Evolutionary conservation across 1,139 yeast species (phyloP), one percentile per base, ranked within the genome.

Genomic region (Yamadazyma atmosphaerica): DNA sequence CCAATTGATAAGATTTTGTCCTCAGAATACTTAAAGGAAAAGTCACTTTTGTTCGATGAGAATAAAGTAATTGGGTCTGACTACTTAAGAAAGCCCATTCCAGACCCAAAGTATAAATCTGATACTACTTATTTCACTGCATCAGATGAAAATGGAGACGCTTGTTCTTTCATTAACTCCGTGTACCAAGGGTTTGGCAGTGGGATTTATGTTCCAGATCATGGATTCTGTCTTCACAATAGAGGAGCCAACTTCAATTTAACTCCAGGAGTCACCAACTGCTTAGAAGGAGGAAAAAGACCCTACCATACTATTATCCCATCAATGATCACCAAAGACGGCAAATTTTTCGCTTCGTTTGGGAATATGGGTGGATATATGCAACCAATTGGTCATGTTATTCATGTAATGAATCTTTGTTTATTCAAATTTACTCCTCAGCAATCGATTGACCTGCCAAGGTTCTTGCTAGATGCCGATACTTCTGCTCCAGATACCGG

Each of bases 281-380:
- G 76, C 38, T 61, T 83, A 31, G 89, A 75, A 41, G 87, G 88
- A 1, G 75, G 77, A 26, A 86, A 86, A 56, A 68, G 95, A 44
- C 85, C 92, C 1, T 86, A 86, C 59, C 95, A 86, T 53, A 86
- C 95, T 0, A 86, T 86, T 45, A 86, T 86, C 42, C 95, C 95
- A 0, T 88, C 89, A 0, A 76, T 86, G 82, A 77, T 86, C 25
- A 59, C 71, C 1, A 63, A 55, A 13, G 61, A 55, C 24, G 64
- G 65, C 17, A 66, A 66, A 4, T 62, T 86, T 19, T 83, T 73
- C 55, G 90, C 90, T 0, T 67, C 85, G 3, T 84, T 77, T 52
- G 95, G 95, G 24, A 86, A 85, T 49, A 86, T 86, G 90, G 95
- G 95, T 16, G 95, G 92, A 0, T 86, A 81, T 63, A 86, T 83